Percentiles rank a stretch among this genome's conserved stretches.
Conservation (phyloP, 2,329 filamentous ascomycete genomes). For the Verticillium klebahnii region DNA sequence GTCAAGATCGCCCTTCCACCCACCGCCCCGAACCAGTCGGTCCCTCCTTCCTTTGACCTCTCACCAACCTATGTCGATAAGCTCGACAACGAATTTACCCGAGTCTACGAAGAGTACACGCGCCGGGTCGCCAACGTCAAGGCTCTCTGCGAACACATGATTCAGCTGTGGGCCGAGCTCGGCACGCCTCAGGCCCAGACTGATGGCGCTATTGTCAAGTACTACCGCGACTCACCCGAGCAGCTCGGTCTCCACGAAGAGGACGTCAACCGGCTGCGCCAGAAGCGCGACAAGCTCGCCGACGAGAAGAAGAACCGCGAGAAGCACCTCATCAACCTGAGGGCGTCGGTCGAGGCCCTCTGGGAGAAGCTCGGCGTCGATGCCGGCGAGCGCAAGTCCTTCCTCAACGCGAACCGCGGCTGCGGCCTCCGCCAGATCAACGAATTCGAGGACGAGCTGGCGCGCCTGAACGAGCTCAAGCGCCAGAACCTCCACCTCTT, state of each 20-base stretch:
- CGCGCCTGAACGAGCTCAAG: conserved; percentile 85
- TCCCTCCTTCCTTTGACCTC: conserved; percentile 85
- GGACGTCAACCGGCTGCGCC: conserved; percentile 68
- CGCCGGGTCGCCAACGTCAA: conserved; percentile 74
- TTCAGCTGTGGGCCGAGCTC: conserved; percentile 92
- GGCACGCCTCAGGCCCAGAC: conserved; percentile 92
- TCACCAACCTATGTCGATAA: conserved; percentile 82
- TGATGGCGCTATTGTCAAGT: conserved; percentile 79
- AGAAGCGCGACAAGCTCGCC: conserved; percentile 73
- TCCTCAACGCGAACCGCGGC: conserved; percentile 82
- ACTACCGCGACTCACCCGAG: conserved; percentile 85
- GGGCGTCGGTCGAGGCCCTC: conserved; percentile 71
- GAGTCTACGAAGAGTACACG: conserved; percentile 95
- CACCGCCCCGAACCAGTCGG: conserved; percentile 67
- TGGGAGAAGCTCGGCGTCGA: conserved; percentile 88
- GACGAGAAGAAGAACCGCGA: conserved; percentile 88
- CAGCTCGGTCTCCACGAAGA: conserved; percentile 89
- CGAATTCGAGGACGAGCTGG: conserved; percentile 89
- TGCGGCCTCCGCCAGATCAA: conserved; percentile 90
- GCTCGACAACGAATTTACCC: conserved; percentile 85
- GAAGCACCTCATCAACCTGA: conserved; percentile 70
- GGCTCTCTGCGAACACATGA: conserved; percentile 74
- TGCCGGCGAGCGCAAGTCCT: conserved; percentile 75
- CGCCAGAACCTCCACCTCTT: conserved; percentile 92
- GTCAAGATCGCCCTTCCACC: conserved; percentile 82